Percentiles rank a stretch among this genome's conserved stretches.
Evolutionary conservation across 805 yeast genomes (phyloP).

Genomic region (Ogataea minuta): DNA sequence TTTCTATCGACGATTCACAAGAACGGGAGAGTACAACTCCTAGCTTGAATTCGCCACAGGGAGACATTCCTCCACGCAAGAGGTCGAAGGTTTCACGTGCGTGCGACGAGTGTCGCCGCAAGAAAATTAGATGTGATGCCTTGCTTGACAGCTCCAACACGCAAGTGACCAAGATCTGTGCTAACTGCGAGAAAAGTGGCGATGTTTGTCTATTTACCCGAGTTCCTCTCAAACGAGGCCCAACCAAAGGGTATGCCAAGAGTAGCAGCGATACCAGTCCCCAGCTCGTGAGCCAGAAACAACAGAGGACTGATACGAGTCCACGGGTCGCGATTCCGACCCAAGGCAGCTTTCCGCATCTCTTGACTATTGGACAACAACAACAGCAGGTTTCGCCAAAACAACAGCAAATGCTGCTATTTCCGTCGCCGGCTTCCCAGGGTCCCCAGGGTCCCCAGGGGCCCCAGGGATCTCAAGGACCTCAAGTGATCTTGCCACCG

Average conservation of each 20-base stretch:
- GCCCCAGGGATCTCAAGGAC: constrained; percentile 4
- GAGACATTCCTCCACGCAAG: constrained; percentile 41
- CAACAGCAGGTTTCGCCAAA: constrained; percentile 14
- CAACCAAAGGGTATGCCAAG: constrained; percentile 61
- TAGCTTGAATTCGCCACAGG: background rate
- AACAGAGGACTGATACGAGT: background rate
- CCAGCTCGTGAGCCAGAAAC: background rate
- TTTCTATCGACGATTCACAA: constrained; percentile 1
- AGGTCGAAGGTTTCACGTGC: constrained; percentile 76
- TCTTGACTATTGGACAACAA: constrained; percentile 14
- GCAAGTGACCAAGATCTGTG: constrained; percentile 52
- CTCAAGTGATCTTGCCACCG: constrained; percentile 28
- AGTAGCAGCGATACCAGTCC: constrained; percentile 39
- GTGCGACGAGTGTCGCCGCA: constrained; percentile 75
- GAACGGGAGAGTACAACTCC: background rate
- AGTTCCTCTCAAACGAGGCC: constrained; percentile 75
- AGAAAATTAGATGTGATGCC: constrained; percentile 72
- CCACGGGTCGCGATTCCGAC: constrained; percentile 3
- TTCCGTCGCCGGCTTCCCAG: constrained; percentile 12
- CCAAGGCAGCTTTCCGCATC: constrained; percentile 13
- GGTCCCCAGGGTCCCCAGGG: too few species aligned
- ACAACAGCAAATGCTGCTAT: constrained; percentile 8
- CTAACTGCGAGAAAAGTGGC: constrained; percentile 58
- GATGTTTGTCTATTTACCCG: constrained; percentile 68
- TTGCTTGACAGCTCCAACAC: constrained; percentile 44